Percentiles rank a stretch among this genome's conserved stretches.
Evolutionary conservation across 495 filamentous ascomycete species (phyloP).

Genomic region (Melanomma pulvis-pyrius): DNA sequence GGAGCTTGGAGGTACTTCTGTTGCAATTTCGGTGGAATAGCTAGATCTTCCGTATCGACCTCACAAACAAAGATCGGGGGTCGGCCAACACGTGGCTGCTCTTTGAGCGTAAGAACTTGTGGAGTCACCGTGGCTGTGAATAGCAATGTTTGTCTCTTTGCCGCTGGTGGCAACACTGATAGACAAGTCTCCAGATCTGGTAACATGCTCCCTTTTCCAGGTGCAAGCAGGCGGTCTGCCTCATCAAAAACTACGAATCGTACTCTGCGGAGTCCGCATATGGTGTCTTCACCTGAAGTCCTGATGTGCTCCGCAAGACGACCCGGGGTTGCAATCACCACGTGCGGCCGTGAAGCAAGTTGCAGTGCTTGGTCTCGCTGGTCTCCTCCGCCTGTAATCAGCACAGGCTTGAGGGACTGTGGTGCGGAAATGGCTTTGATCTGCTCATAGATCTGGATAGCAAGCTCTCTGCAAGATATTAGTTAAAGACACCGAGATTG

Average conservation of each 20-base stretch:
- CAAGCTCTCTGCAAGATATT: conserved; percentile 78
- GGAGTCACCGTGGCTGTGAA: conserved; percentile 95
- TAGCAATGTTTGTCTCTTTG: conserved; percentile 83
- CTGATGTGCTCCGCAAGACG: conserved; percentile 91
- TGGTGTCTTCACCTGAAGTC: conserved; percentile 86
- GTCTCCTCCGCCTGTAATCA: conserved; percentile 89
- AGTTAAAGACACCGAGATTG: no score
- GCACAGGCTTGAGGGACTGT: conserved; percentile 78
- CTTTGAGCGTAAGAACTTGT: conserved; percentile 84
- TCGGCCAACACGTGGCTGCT: conserved; percentile 63
- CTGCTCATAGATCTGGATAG: conserved; percentile 94
- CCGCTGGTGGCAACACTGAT: conserved; percentile 68
- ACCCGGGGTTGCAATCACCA: conserved; percentile 94
- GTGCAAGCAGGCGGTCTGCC: conserved; percentile 84
- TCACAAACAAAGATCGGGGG: conserved; percentile 86
- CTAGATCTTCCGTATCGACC: conserved; percentile 71
- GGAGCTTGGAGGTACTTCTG: conserved; percentile 87
- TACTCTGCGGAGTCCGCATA: conserved; percentile 73
- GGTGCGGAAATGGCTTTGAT: conserved; percentile 86
- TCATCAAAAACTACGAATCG: conserved; percentile 93
- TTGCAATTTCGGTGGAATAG: conserved; percentile 76
- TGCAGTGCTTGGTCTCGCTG: conserved; percentile 88
- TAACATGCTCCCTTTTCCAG: conserved; percentile 81
- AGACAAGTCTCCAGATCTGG: conserved; percentile 89
- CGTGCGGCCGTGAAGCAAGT: conserved; percentile 77